Evolutionary conservation across 2,329 filamentous ascomycete genomes (phyloP).

Genomic region (Aspergillus ustus): DNA sequence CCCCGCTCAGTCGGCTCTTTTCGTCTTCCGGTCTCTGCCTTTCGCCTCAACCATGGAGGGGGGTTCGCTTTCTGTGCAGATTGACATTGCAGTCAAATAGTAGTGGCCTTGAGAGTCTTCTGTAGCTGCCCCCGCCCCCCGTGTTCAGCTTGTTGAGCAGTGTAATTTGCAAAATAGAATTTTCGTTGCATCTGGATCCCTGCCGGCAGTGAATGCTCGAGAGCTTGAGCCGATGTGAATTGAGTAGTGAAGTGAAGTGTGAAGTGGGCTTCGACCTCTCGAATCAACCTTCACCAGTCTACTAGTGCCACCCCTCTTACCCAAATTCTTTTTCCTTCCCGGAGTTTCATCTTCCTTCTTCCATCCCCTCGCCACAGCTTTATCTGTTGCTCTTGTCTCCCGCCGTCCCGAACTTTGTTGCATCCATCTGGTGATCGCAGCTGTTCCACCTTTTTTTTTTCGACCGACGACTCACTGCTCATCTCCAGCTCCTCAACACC

Average conservation of each 20-base stretch:
- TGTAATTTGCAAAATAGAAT: not conserved
- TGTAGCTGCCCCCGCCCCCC: not conserved
- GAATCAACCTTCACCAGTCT: not conserved
- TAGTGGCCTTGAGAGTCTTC: not conserved
- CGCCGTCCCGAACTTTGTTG: slow-evolving; percentile 6
- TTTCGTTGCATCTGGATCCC: not conserved
- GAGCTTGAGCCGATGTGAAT: not conserved
- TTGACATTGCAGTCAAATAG: slow-evolving; percentile 12
- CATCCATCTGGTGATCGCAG: slow-evolving; percentile 6
- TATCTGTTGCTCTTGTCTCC: slow-evolving; percentile 1
- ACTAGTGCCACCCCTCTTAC: slow-evolving; percentile 20
- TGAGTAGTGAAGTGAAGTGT: not conserved
- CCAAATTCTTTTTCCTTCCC: slow-evolving; percentile 16
- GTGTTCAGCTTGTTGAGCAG: not conserved
- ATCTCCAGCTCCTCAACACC: slow-evolving; percentile 10
- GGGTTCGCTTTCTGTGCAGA: slow-evolving; percentile 2
- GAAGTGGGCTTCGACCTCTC: slow-evolving; percentile 4
- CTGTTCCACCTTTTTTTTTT: not conserved
- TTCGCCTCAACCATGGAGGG: slow-evolving; percentile 10
- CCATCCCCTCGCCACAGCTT: slow-evolving; percentile 9
- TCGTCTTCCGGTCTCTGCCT: slow-evolving; percentile 8
- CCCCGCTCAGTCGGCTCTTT: slow-evolving; percentile 11
- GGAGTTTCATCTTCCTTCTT: slow-evolving; percentile 14
- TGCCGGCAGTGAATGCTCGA: not conserved
- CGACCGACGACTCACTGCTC: not conserved